Percentiles rank a stretch among this genome's conserved stretches.
These are phyloP conservation scores for Alternaria gaisen DNA, from an alignment of 2,329 filamentous ascomycete species.

Conservation along the genomic window DNA sequence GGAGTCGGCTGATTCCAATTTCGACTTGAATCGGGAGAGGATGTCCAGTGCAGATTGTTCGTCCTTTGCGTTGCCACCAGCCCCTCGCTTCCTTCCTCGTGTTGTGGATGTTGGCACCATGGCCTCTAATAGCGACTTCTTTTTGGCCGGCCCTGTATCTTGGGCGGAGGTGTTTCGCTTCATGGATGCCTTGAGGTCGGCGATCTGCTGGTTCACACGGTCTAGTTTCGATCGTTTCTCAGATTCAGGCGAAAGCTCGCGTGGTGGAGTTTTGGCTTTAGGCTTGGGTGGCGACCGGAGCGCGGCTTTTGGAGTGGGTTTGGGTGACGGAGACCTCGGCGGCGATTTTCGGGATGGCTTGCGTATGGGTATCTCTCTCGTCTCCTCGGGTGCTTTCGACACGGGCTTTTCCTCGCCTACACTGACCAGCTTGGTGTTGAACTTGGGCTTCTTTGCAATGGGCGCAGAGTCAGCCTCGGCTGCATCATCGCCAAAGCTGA, in stretches of 20 bases:
- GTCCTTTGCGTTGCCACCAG: constrained; percentile 62
- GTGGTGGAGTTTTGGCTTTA: constrained; percentile 36
- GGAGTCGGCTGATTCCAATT: constrained; percentile 63
- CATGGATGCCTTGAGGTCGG: constrained; percentile 82
- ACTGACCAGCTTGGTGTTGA: constrained; percentile 76
- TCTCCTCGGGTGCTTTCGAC: constrained; percentile 44
- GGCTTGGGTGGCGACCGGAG: constrained; percentile 26
- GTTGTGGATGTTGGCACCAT: constrained; percentile 78
- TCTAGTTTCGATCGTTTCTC: constrained; percentile 63
- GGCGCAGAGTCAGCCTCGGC: constrained; percentile 66
- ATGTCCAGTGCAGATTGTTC: constrained; percentile 68
- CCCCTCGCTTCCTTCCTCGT: constrained; percentile 73
- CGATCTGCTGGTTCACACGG: constrained; percentile 80
- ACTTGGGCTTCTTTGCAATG: constrained; percentile 78
- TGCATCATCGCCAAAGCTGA: constrained; percentile 77
- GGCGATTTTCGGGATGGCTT: constrained; percentile 38
- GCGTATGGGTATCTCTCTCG: constrained; percentile 45
- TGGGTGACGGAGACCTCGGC: constrained; percentile 36
- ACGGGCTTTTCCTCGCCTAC: constrained; percentile 52
- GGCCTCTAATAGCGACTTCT: constrained; percentile 71
- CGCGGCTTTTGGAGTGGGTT: constrained; percentile 20
- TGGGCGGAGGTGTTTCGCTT: constrained; percentile 64
- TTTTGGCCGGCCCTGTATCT: constrained; percentile 52
- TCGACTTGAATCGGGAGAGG: constrained; percentile 81
- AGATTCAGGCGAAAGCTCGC: constrained; percentile 52